Conservation (phyloP, 2,329 filamentous ascomycete species). For the Aspergillus puulaauensis region DNA sequence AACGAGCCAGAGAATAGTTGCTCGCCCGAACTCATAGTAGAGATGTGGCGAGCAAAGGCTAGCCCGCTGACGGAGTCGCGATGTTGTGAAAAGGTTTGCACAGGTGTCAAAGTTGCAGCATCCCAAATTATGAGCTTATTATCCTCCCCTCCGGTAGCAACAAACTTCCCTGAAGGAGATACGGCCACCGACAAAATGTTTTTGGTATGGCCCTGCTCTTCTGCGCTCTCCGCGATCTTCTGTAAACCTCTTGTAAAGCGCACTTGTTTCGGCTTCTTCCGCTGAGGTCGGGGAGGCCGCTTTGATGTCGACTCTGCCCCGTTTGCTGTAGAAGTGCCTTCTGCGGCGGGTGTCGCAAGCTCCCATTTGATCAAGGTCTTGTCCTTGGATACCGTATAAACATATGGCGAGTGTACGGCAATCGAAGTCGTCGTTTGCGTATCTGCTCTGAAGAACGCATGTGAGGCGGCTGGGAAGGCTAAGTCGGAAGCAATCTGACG, state of each 20-base stretch:
- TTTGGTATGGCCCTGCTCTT: conserved; percentile 71
- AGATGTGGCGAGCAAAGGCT: conserved; percentile 77
- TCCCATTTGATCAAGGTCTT: conserved; percentile 85
- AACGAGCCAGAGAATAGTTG: conserved; percentile 89
- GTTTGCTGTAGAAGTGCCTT: conserved; percentile 52
- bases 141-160: conserved; percentile 87
- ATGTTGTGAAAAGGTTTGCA: conserved; percentile 88
- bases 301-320: conserved; percentile 62
- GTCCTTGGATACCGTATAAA: conserved; percentile 88
- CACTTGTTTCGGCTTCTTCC: conserved; percentile 46
- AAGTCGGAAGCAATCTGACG: conserved; percentile 73
- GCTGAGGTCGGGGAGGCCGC: conserved; percentile 53
- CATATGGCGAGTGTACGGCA: conserved; percentile 73
- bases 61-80: conserved; percentile 82
- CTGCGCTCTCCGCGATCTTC: conserved; percentile 38
- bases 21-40: conserved; percentile 58
- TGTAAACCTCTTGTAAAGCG: conserved; percentile 51
- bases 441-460: conserved; percentile 76
- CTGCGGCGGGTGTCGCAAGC: conserved; percentile 54
- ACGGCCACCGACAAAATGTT: conserved; percentile 82
- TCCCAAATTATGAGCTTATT: conserved; percentile 86
- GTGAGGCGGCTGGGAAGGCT: conserved; percentile 65
- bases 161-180: conserved; percentile 83
- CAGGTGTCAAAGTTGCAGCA: conserved; percentile 71
- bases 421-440: conserved; percentile 76